These are phyloP conservation scores for Pseudoturritis turrita DNA, from an alignment of 345 rosid species.

Conservation along the genomic window DNA sequence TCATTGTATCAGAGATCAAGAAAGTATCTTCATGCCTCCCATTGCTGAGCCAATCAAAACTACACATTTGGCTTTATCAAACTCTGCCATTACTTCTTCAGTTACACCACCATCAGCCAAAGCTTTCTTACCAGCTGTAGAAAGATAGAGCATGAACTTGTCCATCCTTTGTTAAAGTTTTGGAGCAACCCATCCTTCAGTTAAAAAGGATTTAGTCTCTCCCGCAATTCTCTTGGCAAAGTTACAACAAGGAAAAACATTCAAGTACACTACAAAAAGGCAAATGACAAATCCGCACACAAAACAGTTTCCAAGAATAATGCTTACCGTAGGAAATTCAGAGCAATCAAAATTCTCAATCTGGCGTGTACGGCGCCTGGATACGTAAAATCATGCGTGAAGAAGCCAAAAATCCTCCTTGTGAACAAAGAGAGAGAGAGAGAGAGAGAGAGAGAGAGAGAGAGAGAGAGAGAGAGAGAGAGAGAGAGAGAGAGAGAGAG, in stretches of 20 bases:
- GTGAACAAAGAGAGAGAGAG: not conserved
- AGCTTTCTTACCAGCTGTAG: slow-evolving; percentile 94
- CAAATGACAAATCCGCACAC: slow-evolving; percentile 8
- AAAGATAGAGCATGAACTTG: slow-evolving; percentile 88
- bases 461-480: too few species aligned
- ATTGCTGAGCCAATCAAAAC: slow-evolving; percentile 90
- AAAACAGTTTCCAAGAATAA: not conserved
- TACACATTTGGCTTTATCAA: slow-evolving; percentile 81
- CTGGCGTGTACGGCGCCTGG: slow-evolving; percentile 31
- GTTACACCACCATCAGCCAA: slow-evolving; percentile 79
- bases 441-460: too few species aligned
- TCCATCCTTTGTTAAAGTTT: slow-evolving; percentile 91
- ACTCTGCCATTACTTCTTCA: slow-evolving; percentile 67
- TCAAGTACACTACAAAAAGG: not conserved
- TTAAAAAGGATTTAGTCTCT: slow-evolving; percentile 74
- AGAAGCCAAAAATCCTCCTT: slow-evolving; percentile 18
- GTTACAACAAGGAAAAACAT: not conserved
- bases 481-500: too few species aligned
- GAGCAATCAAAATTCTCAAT: too few species aligned
- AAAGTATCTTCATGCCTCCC: slow-evolving; percentile 88
- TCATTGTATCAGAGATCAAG: too few species aligned
- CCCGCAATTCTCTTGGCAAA: slow-evolving; percentile 75
- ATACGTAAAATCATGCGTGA: slow-evolving; percentile 36
- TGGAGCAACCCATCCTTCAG: slow-evolving; percentile 87
- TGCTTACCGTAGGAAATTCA: too few species aligned